Evolutionary conservation across 805 yeast species (phyloP).

Genomic region (Cyberlindnera galapagoensis): DNA sequence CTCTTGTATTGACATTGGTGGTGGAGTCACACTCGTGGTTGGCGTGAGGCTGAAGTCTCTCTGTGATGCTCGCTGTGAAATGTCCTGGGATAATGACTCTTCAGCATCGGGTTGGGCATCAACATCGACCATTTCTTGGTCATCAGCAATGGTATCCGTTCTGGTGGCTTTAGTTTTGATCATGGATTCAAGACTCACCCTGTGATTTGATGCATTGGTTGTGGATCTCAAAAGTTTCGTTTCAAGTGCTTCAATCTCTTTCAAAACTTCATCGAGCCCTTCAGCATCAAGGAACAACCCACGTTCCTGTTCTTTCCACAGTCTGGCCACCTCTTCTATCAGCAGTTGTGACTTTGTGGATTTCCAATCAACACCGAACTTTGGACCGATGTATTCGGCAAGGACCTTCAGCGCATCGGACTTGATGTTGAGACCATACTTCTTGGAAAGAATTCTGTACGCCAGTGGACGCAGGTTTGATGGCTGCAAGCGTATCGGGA

Average conservation of each 20-base stretch:
- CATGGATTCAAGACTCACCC: constrained; percentile 10
- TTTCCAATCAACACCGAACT: constrained; percentile 86
- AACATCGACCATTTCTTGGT: constrained; percentile 11
- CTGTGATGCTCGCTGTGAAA: neutral
- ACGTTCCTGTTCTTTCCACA: constrained; percentile 87
- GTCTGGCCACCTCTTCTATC: constrained; percentile 69
- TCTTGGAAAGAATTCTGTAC: constrained; percentile 82
- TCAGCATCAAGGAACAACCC: constrained; percentile 81
- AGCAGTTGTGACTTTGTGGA: constrained; percentile 53
- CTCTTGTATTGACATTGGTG: constrained; percentile 21
- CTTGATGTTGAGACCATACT: constrained; percentile 85
- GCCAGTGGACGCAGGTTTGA: constrained; percentile 87
- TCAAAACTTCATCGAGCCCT: constrained; percentile 56
- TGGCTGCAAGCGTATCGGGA: constrained; percentile 76
- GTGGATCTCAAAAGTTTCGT: constrained; percentile 8
- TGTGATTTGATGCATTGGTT: constrained; percentile 4
- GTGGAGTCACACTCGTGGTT: constrained; percentile 22
- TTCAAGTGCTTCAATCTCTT: constrained; percentile 39
- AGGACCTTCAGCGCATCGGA: constrained; percentile 72
- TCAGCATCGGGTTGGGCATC: constrained; percentile 3
- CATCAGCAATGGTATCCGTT: constrained; percentile 12
- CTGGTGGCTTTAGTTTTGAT: constrained; percentile 6
- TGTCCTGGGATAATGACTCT: no score
- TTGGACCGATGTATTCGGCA: constrained; percentile 68
- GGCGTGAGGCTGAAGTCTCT: constrained; percentile 21